Evolutionary conservation across 1,284 basidiomycete genomes (phyloP), one percentile per base, ranked within the genome.

Genomic region (Lignosus rhinocerotis): DNA sequence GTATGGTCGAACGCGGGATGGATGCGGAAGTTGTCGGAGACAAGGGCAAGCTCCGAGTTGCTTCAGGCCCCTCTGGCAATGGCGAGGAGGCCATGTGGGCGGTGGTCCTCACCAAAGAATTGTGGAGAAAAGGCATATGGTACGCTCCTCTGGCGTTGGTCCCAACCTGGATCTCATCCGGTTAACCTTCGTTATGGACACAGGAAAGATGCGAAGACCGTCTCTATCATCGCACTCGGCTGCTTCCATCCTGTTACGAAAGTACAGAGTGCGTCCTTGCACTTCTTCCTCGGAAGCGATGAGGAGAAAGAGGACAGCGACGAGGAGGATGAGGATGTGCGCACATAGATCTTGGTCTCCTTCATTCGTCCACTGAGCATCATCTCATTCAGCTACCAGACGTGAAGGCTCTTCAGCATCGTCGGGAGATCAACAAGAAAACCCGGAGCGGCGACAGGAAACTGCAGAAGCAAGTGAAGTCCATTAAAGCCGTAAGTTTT

Each of bases 41-140:
- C 79, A 92, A 94, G 76, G 89, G 90, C 0, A 93, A 90, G 67
- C 68, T 83, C 16, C 80, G 84, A 60, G 79, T 78, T 16, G 64
- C 72, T 43, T 63, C 76, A 61, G 74, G 75, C 8, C 67, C 76
- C n/a, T 71, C 75, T 0, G 75, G 78, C 60, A 78, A 78, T 55
- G 85, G 87, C 7, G 91, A 93, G 39, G 96, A 98, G 69, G 96
- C 96, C 2, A 92, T 98, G 84, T 99, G 97, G 96, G 96, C 97
- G 1, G 90, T 99, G 45, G 90, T 96, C 50, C 76, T 99, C 54
- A 93, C 96, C 14, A 92, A 93, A 69, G 96, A 99, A 68, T 79
- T 99, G 30, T 99, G 96, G 97, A 85, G 85, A 67, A 98, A 96
- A 75, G 86, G 88, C 36, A 86, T 97, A 41, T 99, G 96, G 95